Evolutionary conservation across 495 filamentous ascomycete species (phyloP), one percentile per base, ranked within the genome.

Genomic region (Chaetomidium leptoderma): DNA sequence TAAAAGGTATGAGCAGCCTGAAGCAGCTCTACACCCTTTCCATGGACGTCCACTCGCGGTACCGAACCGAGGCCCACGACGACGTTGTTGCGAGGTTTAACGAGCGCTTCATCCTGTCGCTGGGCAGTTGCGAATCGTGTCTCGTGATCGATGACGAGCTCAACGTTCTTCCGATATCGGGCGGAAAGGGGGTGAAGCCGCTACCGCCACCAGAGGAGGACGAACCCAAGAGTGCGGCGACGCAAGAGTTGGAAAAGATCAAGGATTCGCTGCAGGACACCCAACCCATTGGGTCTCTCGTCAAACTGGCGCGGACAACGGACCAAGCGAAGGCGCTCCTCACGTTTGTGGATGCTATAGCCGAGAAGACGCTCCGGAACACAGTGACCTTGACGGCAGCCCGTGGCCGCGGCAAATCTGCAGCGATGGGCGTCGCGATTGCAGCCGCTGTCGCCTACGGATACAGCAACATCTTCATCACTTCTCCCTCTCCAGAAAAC

Each of bases 401-500:
- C 24, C 86, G 95, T 83, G 95, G 95, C 65, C 85, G 95, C 64
- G 95, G 95, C 70, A 99, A 99, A 74, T 97, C 93, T 19, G 95
- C 95, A 32, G 92, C 92, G 35, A 79, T 97, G 61, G 95, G 95
- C 66, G 83, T 99, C 53, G 89, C 95, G 16, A 88, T 99, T 57
- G 91, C 95, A 37, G 91, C 95, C 9, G 95, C 95, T 14, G 80
- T 97, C 55, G 92, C 92, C 0, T 89, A 97, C 66, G 95, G 95
- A 19, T 99, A 99, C 68, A 95, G 90, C 75, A 99, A 99, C 69
- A 95, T 99, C 64, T 99, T 99, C 77, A 96, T 99, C 67, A 99
- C 95, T 3, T 99, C 95, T 23, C 95, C 95, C 16, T 96, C 89
- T 60, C 95, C 95, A 2, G 95, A 97, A 76, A 99, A 97, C 73